Conservation (phyloP, 768 basidiomycete species). For the Tricholoma furcatifolium region DNA sequence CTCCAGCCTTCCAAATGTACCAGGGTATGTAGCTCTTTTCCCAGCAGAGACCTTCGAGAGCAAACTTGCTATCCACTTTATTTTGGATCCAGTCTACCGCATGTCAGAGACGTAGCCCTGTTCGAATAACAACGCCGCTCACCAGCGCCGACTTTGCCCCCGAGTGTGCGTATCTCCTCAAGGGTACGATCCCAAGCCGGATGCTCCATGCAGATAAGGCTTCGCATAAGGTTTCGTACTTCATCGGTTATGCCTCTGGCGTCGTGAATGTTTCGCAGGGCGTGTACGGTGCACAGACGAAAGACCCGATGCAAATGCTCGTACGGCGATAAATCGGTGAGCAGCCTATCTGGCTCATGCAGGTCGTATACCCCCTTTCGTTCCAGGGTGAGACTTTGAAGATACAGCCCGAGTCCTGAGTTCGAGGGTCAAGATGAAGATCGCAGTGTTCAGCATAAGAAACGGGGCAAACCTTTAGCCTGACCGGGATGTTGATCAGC, state of each 20-base stretch:
- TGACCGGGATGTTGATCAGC: conserved; percentile 24
- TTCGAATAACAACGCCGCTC: not conserved
- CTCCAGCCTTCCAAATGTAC: too few relatives aligned
- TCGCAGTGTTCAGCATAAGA: not conserved
- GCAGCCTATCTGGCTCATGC: not conserved
- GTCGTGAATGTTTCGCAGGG: not conserved
- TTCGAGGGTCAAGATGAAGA: conserved; percentile 2
- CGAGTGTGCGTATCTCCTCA: not conserved
- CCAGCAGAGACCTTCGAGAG: conserved; percentile 22
- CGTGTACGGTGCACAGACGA: not conserved
- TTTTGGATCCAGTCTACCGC: conserved; percentile 25
- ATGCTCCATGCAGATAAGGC: not conserved
- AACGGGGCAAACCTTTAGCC: conserved; percentile 17
- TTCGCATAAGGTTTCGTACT: not conserved
- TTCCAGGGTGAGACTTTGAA: not conserved
- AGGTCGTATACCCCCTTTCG: conserved; percentile 5
- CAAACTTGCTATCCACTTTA: conserved; percentile 23
- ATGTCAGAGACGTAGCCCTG: too few relatives aligned
- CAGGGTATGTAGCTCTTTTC: too few relatives aligned
- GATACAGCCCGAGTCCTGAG: not conserved
- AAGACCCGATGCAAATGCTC: not conserved
- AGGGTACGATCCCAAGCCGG: not conserved
- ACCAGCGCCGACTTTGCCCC: conserved; percentile 10
- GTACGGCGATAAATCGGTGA: conserved; percentile 8
- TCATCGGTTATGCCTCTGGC: not conserved